Conservation (phyloP, 2,329 filamentous ascomycete species). For the Aspergillus transmontanensis region DNA sequence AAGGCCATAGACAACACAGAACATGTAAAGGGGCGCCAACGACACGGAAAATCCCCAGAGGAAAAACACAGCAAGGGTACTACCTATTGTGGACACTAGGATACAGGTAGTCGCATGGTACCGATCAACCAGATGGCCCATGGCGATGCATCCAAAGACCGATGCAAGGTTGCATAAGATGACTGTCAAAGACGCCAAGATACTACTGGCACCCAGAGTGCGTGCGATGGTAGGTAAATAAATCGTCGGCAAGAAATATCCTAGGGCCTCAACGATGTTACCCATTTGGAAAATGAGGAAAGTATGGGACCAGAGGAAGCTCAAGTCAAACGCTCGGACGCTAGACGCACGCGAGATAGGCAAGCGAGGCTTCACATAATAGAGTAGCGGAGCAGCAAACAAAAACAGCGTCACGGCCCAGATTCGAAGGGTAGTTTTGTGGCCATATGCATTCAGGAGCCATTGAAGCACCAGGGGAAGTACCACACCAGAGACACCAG, state of each 20-base stretch:
- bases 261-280: slow-evolving; percentile 41
- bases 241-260: slow-evolving; percentile 42
- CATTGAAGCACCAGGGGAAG: slow-evolving; percentile 50
- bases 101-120: slow-evolving; percentile 44
- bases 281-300: slow-evolving; percentile 53
- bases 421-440: slow-evolving; percentile 47
- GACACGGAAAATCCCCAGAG: slow-evolving; percentile 52
- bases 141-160: slow-evolving; percentile 35
- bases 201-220: slow-evolving; percentile 25
- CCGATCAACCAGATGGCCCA: slow-evolving; percentile 46
- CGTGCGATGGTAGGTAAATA: slow-evolving; percentile 44
- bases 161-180: slow-evolving; percentile 36
- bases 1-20: slow-evolving; percentile 50
- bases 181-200: slow-evolving; percentile 31
- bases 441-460: slow-evolving; percentile 47
- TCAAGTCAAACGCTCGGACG: slow-evolving; percentile 27
- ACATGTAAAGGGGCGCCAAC: slow-evolving; percentile 45
- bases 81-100: slow-evolving; percentile 45
- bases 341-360: slow-evolving; percentile 28
- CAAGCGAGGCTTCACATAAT: slow-evolving; percentile 47
- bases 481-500: slow-evolving; percentile 44
- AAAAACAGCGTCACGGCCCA: slow-evolving; percentile 41
- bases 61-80: slow-evolving; percentile 45
- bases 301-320: slow-evolving; percentile 38
- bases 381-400: slow-evolving; percentile 27